Base-by-base conservation (phyloP, 371 early-diverging fungal genomes). In the Apophysomyces ossiformis region DNA sequence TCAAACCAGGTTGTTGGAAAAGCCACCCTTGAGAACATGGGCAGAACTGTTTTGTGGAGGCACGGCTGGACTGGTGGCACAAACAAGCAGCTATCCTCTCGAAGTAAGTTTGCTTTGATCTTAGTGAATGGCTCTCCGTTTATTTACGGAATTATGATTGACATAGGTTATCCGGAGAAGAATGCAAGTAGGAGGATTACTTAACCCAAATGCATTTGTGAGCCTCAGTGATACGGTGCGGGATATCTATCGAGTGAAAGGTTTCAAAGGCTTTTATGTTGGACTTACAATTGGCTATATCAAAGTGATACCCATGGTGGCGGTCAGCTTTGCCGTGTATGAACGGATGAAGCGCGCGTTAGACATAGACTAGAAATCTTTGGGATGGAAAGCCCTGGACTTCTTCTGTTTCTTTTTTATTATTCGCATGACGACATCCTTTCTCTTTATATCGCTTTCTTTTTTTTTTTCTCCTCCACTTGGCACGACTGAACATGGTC, bases 261-360 rank as follows among this genome's bases (percentile, higher is more conserved):
- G 97, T 16, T 69, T 87, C 37, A 85, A 89, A 15, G 98, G 98
- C 4, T 96, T 96, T 73, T 98, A 92, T 85, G 94, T 96, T n/a
- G 97, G 97, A n/a, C 78, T 98, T 61, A 92, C 90, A n/a, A 96
- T 98, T 69, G 96, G 96, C 38, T 98, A 95, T 71, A 76, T 97
- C 61, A 98, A 98, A 78, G 94, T 97, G 3, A 85, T 89, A 35
- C 98, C 98, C 8, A 94, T 96, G 96, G 85, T 86, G 54, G 96
- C 95, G 5, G 89, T 94, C 32, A 87, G 91, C n/a, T 96, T 96
- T 72, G 89, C 85, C 45, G 87, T 89, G 4, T 97, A 97, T 76
- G 94, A 93, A 65, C 78, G 81, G 58, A 87, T 90, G 90, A 92
- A 93, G 71, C 69, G 65, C 47, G 13, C 84, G 18, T 69, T 92